Conservation (phyloP, 129 eudicot genomes). For the Lactuca sativa region DNA sequence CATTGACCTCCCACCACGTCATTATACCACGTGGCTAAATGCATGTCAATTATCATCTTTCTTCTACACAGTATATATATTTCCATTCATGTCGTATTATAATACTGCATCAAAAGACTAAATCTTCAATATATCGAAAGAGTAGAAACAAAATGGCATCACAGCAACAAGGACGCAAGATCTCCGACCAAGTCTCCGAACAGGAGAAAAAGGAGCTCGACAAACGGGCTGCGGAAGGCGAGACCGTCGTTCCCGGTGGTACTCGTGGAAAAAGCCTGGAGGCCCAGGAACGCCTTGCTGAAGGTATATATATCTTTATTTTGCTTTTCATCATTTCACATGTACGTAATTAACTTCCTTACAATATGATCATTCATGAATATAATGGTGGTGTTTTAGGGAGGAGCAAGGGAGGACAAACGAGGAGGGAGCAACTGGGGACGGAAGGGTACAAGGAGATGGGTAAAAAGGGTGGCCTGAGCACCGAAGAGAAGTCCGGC, state of each 20-base stretch:
- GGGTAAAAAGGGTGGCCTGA: slow-evolving; percentile 48
- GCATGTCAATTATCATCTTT: slow-evolving; percentile 18
- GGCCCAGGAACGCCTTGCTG: slow-evolving; percentile 40
- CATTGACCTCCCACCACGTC: slow-evolving; percentile 25
- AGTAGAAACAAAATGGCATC: slow-evolving; percentile 26
- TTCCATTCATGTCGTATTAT: background rate
- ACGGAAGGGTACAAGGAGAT: slow-evolving; percentile 48
- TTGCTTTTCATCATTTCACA: background rate
- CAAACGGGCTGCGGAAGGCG: slow-evolving; percentile 38
- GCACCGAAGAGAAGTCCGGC: slow-evolving; percentile 33
- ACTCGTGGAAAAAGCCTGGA: slow-evolving; percentile 34
- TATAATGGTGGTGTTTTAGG: slow-evolving; percentile 20
- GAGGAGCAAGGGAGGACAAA: slow-evolving; percentile 45
- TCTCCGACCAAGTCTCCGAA: slow-evolving; percentile 28
- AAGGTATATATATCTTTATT: slow-evolving; percentile 25
- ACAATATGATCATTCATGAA: too few species aligned
- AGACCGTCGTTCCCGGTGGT: slow-evolving; percentile 33
- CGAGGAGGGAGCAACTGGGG: slow-evolving; percentile 44
- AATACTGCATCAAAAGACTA: too few species aligned
- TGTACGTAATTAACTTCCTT: too few species aligned
- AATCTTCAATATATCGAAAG: background rate
- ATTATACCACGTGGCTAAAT: slow-evolving; percentile 28
- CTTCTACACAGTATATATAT: background rate
- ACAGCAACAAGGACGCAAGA: slow-evolving; percentile 25
- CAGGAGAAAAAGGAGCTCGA: slow-evolving; percentile 36